Evolutionary conservation across 2,329 filamentous ascomycete genomes (phyloP), one percentile per base, ranked within the genome.

Genomic region (Fusarium multiceps): DNA sequence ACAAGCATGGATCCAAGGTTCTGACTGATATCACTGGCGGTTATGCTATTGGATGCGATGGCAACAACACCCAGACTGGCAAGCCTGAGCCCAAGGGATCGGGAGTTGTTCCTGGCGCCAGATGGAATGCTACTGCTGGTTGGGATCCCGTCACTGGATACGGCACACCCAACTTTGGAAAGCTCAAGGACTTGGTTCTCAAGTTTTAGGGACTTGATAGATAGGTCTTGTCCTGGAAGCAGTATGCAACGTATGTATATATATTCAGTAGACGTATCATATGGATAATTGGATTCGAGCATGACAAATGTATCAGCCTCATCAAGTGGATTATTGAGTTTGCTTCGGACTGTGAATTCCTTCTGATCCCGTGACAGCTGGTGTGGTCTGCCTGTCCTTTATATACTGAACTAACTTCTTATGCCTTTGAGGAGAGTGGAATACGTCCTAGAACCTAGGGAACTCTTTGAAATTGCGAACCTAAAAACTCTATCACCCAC

Each of bases 21-120:
- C 45, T 73, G 55, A 73, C 57, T 6, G 71, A 73, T 18, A 73
- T 73, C 23, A 79, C 77, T 2, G 77, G 73, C 12, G 78, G 78
- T 1, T 77, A 79, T 55, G 75, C 73, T 55, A 72, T 73, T 40
- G 76, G 76, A 8, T 80, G 78, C 59, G 76, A 78, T 3, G 60
- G 64, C 0, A 66, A 72, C 16, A 78, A 74, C 34, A 72, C 72
- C 0, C 70, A 72, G 46, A 30, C 16, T 13, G 55, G 43, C 18
- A 27, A 51, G 16, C 54, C 68, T 3, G 70, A 70, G 16, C 60
- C 63, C 4, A 50, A 32, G 27, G 54, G 66, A 41, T 70, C 70
- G 18, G 66, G 66, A 18, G 13, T 69, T 6, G 66, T 69, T 3
- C 66, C 55, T 7, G 66, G 66, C n/a, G 64, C 70, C 16, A 59